These are phyloP conservation scores for Corymbia maculata DNA, from an alignment of 345 rosid species.

Conservation along the genomic window DNA sequence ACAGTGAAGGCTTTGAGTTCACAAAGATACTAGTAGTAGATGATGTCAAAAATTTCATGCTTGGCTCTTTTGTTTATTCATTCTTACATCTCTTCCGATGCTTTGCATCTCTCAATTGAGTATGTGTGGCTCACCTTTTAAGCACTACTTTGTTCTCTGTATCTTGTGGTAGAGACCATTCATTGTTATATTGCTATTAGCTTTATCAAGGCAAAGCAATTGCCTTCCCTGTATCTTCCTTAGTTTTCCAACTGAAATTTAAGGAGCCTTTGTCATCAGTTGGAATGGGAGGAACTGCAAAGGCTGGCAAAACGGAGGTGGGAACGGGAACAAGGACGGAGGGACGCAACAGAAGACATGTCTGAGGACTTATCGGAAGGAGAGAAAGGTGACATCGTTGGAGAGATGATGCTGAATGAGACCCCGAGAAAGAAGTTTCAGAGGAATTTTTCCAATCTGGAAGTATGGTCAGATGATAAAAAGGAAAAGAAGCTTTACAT, in stretches of 20 bases:
- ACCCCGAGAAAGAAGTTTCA: conserved; percentile 57
- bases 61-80: neutral
- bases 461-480: conserved; percentile 94
- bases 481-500: conserved; percentile 83
- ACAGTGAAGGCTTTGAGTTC: neutral
- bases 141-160: neutral
- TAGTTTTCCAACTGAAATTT: neutral
- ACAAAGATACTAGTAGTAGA: neutral
- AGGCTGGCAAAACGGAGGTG: conserved; percentile 44
- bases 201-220: neutral
- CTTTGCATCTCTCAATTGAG: neutral
- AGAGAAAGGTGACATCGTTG: conserved; percentile 72
- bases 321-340: conserved; percentile 81
- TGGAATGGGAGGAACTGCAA: conserved; percentile 74
- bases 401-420: conserved; percentile 48
- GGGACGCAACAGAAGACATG: conserved; percentile 84
- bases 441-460: conserved; percentile 62
- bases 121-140: neutral
- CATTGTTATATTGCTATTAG: neutral
- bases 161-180: neutral
- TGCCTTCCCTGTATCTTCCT: neutral
- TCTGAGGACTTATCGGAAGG: conserved; percentile 94
- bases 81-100: neutral
- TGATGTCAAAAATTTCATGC: neutral
- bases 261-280: conserved; percentile 15